A percentile compares a stretch with the other conserved stretches of the same genome.
These are phyloP conservation scores for Osmanthus fragrans DNA, from an alignment of 257 asterid species.

Conservation along the genomic window DNA sequence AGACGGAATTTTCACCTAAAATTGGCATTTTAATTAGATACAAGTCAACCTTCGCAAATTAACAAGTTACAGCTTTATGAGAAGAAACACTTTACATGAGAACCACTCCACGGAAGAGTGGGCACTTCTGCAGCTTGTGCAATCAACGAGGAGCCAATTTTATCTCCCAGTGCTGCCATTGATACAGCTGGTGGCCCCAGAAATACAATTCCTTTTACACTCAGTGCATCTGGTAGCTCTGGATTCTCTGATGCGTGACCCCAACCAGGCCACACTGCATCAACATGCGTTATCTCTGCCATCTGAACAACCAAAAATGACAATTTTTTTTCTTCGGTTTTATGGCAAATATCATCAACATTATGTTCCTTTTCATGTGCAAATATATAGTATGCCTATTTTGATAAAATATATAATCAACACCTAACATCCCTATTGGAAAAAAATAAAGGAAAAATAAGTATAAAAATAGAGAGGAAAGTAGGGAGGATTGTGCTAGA, in stretches of 20 bases:
- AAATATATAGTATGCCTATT: neutral
- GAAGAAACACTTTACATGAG: slow-evolving; percentile 62
- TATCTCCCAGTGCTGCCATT: slow-evolving; percentile 98
- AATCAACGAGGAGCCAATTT: slow-evolving; percentile 94
- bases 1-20: slow-evolving; percentile 78
- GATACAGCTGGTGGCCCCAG: slow-evolving; percentile 92
- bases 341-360: slow-evolving; percentile 11
- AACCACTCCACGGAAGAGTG: slow-evolving; percentile 99
- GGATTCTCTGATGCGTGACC: slow-evolving; percentile 99
- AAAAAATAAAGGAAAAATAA: neutral
- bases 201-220: slow-evolving; percentile 78
- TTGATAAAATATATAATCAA: neutral
- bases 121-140: slow-evolving; percentile 99
- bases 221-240: slow-evolving; percentile 90
- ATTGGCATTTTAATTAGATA: slow-evolving; percentile 20
- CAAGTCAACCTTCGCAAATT: slow-evolving; percentile 13
- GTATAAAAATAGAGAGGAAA: neutral
- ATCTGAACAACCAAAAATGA: slow-evolving; percentile 49
- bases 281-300: slow-evolving; percentile 97
- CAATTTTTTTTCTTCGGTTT: slow-evolving; percentile 4
- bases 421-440: neutral
- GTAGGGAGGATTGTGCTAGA: neutral
- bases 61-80: slow-evolving; percentile 19
- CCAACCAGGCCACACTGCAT: slow-evolving; percentile 99
- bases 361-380: neutral